Evolutionary conservation across 768 basidiomycete species (phyloP).

Genomic region (Podaxis sp.): DNA sequence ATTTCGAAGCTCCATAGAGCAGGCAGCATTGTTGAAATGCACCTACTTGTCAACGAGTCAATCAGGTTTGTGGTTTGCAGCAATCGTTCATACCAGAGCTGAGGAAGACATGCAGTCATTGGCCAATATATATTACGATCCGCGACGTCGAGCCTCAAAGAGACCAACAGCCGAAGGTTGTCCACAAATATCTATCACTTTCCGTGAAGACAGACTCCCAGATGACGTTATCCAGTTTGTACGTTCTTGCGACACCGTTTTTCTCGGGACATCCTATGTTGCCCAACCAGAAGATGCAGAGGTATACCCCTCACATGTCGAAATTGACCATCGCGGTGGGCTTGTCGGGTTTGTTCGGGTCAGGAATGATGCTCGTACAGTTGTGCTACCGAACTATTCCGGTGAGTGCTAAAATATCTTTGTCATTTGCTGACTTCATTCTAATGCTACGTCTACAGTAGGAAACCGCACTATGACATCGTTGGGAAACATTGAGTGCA

Average conservation of each 20-base stretch:
- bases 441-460: conserved; percentile 15
- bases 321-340: conserved; percentile 64
- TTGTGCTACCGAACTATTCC: conserved; percentile 58
- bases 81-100: not conserved
- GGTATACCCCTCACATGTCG: conserved; percentile 51
- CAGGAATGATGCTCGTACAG: conserved; percentile 48
- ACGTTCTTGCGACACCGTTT: conserved; percentile 45
- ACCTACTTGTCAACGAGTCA: conserved; percentile 48
- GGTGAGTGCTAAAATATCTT: conserved; percentile 26
- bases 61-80: conserved; percentile 41
- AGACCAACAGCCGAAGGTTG: conserved; percentile 32
- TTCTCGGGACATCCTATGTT: conserved; percentile 48
- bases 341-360: conserved; percentile 60
- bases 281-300: conserved; percentile 32
- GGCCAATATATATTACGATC: conserved; percentile 65
- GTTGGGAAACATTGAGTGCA: conserved; percentile 56
- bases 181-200: conserved; percentile 30
- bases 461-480: conserved; percentile 64
- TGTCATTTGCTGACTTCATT: not conserved
- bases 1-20: conserved; percentile 28
- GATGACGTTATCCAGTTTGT: conserved; percentile 46
- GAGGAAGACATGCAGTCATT: conserved; percentile 39
- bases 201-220: conserved; percentile 38
- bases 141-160: conserved; percentile 45
- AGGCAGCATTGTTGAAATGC: conserved; percentile 27